Conservation (phyloP, 257 asterid species). For the Salvia splendens region DNA sequence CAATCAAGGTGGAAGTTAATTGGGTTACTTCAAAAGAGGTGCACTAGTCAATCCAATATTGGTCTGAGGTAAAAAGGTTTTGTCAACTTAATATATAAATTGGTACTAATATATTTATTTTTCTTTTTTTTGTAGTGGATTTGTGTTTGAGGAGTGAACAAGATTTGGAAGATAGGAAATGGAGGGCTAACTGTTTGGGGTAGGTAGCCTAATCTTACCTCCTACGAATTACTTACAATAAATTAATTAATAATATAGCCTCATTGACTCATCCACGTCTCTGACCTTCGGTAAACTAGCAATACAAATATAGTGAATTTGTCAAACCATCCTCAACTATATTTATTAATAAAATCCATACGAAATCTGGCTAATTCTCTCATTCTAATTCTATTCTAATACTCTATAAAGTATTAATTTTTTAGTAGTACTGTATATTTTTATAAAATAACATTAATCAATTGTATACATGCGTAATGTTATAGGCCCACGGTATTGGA, state of each 20-base stretch:
- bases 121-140: not conserved
- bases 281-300: slow-evolving; percentile 42
- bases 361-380: too few species aligned
- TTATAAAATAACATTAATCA: too few species aligned
- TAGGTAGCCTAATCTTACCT: slow-evolving; percentile 82
- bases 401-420: too few species aligned
- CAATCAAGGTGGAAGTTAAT: slow-evolving; percentile 18
- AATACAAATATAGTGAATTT: slow-evolving; percentile 24
- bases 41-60: slow-evolving; percentile 20
- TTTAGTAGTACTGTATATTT: too few species aligned
- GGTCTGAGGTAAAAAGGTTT: slow-evolving; percentile 28
- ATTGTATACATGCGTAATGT: too few species aligned
- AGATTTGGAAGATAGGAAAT: slow-evolving; percentile 45
- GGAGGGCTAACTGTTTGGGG: slow-evolving; percentile 53
- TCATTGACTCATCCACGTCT: slow-evolving; percentile 36
- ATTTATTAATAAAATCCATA: not conserved
- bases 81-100: slow-evolving; percentile 18
- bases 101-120: too few species aligned
- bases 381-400: too few species aligned
- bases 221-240: slow-evolving; percentile 14
- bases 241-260: slow-evolving; percentile 1
- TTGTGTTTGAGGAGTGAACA: too few species aligned
- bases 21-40: slow-evolving; percentile 1
- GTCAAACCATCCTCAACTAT: slow-evolving; percentile 63
- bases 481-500: not conserved